Percentiles rank a stretch among this genome's conserved stretches.
phyloP scores from a whole-genome alignment of 164 flowering plant genomes.

The Vitis riparia region DNA sequence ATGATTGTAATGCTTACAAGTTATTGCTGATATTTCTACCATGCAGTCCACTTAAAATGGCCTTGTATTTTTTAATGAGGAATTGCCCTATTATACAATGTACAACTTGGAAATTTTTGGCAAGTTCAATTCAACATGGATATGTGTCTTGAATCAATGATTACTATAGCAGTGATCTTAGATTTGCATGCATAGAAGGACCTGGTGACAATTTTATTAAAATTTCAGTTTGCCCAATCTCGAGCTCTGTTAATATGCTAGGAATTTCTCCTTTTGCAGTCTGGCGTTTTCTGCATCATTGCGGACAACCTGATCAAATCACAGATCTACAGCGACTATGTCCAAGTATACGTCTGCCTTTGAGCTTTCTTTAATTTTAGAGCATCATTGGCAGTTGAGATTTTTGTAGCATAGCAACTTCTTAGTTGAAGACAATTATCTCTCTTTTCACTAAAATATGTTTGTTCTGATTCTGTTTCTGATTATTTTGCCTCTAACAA shows the following conservation, averaged over 20 bases:
- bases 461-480: not conserved
- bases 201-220: no score
- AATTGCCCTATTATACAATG: not conserved
- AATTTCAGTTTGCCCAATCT: not conserved
- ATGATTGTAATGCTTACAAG: no score
- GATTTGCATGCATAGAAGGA: no score
- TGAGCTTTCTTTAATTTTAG: not conserved
- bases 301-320: constrained; percentile 63
- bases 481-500: not conserved
- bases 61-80: no score
- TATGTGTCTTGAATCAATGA: no score
- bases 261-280: constrained; percentile 43
- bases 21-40: no score
- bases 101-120: no score
- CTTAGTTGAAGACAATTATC: not conserved
- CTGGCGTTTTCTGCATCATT: constrained; percentile 63
- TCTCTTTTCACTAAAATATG: not conserved
- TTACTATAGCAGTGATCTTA: no score
- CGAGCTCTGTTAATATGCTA: not conserved
- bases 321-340: constrained; percentile 65
- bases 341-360: constrained; percentile 54
- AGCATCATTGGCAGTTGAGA: not conserved
- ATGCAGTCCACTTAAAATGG: no score
- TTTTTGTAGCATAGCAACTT: not conserved
- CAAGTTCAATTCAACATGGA: no score